Percentiles rank a stretch among this genome's conserved stretches.
Evolutionary conservation across 257 asterid species (phyloP).

Genomic region (Nicotiana sylvestris): DNA sequence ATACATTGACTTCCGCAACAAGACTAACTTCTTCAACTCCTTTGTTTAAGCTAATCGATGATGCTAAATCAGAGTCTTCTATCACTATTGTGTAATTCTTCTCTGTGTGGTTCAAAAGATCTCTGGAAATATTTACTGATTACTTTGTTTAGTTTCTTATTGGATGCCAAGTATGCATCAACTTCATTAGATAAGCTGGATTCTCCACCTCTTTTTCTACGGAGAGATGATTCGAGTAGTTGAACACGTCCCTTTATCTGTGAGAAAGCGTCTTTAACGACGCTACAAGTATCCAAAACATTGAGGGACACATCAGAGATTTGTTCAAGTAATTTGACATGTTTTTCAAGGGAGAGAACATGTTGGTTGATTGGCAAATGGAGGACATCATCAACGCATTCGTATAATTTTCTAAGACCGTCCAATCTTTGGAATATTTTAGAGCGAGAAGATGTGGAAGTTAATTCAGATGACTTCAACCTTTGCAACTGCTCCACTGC

Average conservation of each 20-base stretch:
- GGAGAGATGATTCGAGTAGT: constrained; percentile 28
- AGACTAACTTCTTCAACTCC: neutral
- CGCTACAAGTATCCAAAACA: constrained; percentile 28
- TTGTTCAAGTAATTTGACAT: constrained; percentile 17
- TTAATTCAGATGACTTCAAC: constrained; percentile 22
- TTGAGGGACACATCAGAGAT: constrained; percentile 26
- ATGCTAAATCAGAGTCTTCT: neutral
- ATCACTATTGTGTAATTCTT: neutral
- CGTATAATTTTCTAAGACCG: constrained; percentile 32
- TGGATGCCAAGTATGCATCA: constrained; percentile 18
- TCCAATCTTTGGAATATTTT: constrained; percentile 28
- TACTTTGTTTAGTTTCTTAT: constrained; percentile 18
- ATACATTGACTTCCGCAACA: too few relatives aligned
- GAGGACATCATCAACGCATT: constrained; percentile 25
- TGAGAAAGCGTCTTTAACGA: constrained; percentile 20
- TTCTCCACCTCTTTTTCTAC: constrained; percentile 24
- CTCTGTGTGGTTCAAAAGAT: constrained; percentile 8
- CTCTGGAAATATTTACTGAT: constrained; percentile 25
- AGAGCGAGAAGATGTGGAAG: constrained; percentile 20
- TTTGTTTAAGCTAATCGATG: constrained; percentile 12
- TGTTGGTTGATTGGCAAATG: constrained; percentile 37
- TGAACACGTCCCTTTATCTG: constrained; percentile 30
- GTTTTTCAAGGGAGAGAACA: constrained; percentile 5
- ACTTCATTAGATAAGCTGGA: constrained; percentile 8
- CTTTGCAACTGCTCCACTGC: constrained; percentile 23